Conservation (phyloP, 164 flowering plant species). For the Chimonanthus salicifolius region DNA sequence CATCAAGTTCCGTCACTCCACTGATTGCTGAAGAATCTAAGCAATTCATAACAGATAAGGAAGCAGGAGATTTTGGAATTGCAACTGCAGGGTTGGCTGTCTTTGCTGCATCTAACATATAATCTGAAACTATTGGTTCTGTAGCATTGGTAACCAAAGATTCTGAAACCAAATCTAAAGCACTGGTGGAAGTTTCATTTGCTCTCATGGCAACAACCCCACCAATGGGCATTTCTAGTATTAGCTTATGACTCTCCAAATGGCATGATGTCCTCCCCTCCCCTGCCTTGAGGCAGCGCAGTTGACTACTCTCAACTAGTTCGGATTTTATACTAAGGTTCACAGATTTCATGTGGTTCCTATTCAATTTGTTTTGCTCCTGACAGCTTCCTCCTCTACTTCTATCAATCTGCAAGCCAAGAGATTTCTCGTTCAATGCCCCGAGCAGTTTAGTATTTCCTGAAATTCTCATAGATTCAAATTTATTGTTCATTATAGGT, state of each 20-base stretch:
- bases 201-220: constrained; percentile 13
- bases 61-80: too few relatives aligned
- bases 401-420: constrained; percentile 5
- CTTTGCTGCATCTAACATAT: not conserved
- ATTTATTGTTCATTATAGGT: constrained; percentile 36
- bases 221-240: not conserved
- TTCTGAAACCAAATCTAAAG: constrained; percentile 11
- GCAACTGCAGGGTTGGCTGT: too few relatives aligned
- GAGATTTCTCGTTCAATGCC: not conserved
- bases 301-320: constrained; percentile 15
- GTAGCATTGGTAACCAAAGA: constrained; percentile 15
- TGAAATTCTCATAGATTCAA: constrained; percentile 20
- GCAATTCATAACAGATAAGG: constrained; percentile 8
- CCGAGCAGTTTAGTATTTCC: not conserved
- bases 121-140: constrained; percentile 7
- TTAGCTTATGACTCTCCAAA: constrained; percentile 1
- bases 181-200: constrained; percentile 9
- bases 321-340: constrained; percentile 34
- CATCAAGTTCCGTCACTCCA: constrained; percentile 26
- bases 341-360: constrained; percentile 10
- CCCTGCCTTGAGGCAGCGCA: constrained; percentile 5
- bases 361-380: constrained; percentile 5
- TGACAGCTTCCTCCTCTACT: constrained; percentile 3
- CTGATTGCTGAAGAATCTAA: constrained; percentile 10
- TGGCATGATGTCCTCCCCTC: constrained; percentile 11